These are phyloP conservation scores for Claviceps quebecensis DNA, from an alignment of 2,329 filamentous ascomycete species.

Conservation along the genomic window DNA sequence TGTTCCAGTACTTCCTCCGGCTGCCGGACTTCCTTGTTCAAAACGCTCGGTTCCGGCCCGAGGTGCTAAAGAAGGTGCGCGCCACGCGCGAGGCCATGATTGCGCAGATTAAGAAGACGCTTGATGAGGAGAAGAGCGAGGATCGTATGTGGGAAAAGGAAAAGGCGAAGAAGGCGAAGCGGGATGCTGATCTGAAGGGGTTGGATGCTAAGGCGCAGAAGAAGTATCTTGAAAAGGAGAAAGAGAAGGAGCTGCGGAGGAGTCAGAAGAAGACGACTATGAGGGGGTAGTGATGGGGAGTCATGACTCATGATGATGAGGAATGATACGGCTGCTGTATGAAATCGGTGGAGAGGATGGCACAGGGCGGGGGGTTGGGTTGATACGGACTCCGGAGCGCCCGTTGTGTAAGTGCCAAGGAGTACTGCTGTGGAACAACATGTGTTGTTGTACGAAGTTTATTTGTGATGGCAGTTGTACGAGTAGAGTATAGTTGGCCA, in stretches of 20 bases:
- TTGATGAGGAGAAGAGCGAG: conserved; percentile 70
- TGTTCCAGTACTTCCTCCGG: conserved; percentile 72
- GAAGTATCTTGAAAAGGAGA: conserved; percentile 71
- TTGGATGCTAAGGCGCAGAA: conserved; percentile 74
- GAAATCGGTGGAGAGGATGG: too few relatives aligned
- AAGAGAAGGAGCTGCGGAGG: conserved; percentile 54
- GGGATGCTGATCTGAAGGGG: conserved; percentile 64
- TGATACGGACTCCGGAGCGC: too few relatives aligned
- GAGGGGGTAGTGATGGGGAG: conserved; percentile 25
- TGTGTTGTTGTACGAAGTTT: too few relatives aligned
- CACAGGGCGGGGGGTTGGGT: too few relatives aligned
- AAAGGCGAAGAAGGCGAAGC: conserved; percentile 73
- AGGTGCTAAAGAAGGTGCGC: conserved; percentile 76
- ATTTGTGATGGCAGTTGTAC: too few relatives aligned
- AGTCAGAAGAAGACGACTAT: conserved; percentile 40
- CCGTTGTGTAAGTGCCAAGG: too few relatives aligned
- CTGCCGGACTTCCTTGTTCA: conserved; percentile 70
- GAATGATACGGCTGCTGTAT: too few relatives aligned
- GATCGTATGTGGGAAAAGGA: conserved; percentile 60
- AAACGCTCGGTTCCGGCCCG: conserved; percentile 71
- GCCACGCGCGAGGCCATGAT: conserved; percentile 67
- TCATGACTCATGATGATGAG: too few relatives aligned
- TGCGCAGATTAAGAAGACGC: conserved; percentile 62
- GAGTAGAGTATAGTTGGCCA: too few relatives aligned
- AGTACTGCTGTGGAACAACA: too few relatives aligned